Evolutionary conservation across 208 protist species (phyloP).

Genomic region (Leptomonas seymouri): DNA sequence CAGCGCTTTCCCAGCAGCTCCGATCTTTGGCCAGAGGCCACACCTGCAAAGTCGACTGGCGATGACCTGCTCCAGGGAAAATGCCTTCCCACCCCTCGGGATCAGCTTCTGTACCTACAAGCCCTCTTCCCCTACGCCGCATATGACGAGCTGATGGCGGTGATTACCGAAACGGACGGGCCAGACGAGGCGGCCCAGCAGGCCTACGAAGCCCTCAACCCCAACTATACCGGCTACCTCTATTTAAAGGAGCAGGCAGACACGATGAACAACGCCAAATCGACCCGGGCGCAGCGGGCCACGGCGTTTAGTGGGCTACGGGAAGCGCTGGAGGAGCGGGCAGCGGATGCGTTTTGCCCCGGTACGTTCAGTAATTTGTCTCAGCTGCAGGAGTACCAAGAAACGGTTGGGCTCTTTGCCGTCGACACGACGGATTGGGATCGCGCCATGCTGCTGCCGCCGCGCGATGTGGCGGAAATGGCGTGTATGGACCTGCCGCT

Average conservation of each 20-base stretch:
- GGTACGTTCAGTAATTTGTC: constrained; percentile 39
- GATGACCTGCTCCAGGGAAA: constrained; percentile 4
- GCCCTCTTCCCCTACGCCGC: constrained; percentile 75
- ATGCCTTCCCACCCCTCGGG: constrained; percentile 11
- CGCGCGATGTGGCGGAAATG: constrained; percentile 36
- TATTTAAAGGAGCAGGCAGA: constrained; percentile 51
- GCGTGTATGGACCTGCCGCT: constrained; percentile 44
- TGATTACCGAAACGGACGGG: constrained; percentile 27
- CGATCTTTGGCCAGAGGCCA: constrained; percentile 12
- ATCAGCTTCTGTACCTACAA: constrained; percentile 52
- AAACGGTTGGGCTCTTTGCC: constrained; percentile 53
- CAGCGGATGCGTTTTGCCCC: constrained; percentile 22
- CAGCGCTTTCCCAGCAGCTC: constrained; percentile 14
- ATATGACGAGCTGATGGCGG: constrained; percentile 30
- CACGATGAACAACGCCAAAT: constrained; percentile 16
- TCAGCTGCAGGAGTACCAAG: constrained; percentile 62
- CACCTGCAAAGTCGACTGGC: constrained; percentile 9
- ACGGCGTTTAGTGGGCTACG: constrained; percentile 42
- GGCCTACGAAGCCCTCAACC: constrained; percentile 59
- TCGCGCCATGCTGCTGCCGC: constrained; percentile 38
- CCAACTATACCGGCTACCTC: constrained; percentile 42
- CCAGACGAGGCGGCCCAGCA: constrained; percentile 48
- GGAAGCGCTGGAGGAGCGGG: constrained; percentile 42
- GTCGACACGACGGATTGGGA: constrained; percentile 82
- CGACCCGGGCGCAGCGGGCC: constrained; percentile 20